Percentiles rank a stretch among this genome's conserved stretches.
Conservation (phyloP, 768 basidiomycete species). For the Auriculariales sp. region DNA sequence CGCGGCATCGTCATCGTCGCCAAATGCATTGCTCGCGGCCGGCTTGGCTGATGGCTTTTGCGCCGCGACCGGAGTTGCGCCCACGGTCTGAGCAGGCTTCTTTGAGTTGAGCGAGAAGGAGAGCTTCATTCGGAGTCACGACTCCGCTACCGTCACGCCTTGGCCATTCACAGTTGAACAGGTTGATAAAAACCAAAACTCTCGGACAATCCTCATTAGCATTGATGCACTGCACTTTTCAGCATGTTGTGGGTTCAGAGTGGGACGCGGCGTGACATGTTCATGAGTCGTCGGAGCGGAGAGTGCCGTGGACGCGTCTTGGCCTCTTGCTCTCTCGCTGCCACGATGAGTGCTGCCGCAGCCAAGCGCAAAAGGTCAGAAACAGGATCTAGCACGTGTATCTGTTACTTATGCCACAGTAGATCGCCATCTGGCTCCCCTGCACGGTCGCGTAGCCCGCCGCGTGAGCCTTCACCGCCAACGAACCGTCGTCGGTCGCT, state of each 20-base stretch:
- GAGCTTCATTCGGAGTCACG: constrained; percentile 54
- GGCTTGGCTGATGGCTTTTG: constrained; percentile 50
- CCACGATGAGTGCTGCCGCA: background rate
- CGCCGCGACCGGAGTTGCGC: constrained; percentile 24
- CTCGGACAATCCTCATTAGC: too few species aligned
- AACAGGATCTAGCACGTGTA: background rate
- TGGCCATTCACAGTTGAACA: too few species aligned
- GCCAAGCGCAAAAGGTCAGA: background rate
- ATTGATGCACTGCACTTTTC: too few species aligned
- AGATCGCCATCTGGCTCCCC: constrained; percentile 1
- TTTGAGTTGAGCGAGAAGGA: constrained; percentile 63
- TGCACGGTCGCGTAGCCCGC: constrained; percentile 15
- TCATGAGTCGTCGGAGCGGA: too few species aligned
- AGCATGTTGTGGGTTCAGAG: too few species aligned
- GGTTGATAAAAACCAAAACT: too few species aligned
- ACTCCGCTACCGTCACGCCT: too few species aligned
- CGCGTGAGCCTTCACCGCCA: constrained; percentile 17
- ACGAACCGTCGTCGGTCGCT: constrained; percentile 14
- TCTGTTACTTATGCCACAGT: background rate
- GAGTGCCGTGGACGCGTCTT: too few species aligned
- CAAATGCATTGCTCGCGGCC: constrained; percentile 45
- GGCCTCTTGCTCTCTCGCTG: background rate
- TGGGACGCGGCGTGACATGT: too few species aligned
- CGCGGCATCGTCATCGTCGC: constrained; percentile 41
- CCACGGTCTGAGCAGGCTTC: constrained; percentile 38